phyloP scores from a whole-genome alignment of 306 rosid genomes.

The Lotus japonicus region DNA sequence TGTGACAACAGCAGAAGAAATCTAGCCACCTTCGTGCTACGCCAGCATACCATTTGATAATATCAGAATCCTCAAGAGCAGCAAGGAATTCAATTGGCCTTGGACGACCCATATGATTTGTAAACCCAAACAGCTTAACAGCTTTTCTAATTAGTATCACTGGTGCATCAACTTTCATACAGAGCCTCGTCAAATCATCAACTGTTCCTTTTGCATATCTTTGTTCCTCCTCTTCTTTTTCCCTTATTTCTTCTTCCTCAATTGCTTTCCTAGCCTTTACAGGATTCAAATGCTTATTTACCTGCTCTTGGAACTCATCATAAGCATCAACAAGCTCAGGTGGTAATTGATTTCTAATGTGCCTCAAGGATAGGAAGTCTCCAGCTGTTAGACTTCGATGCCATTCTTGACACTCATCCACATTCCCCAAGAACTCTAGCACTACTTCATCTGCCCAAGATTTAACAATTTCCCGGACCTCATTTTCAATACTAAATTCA shows the following conservation, averaged over 20 bases:
- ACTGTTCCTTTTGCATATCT: conserved; percentile 59
- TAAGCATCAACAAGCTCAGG: conserved; percentile 64
- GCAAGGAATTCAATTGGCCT: conserved; percentile 57
- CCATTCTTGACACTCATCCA: conserved; percentile 76
- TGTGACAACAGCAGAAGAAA: conserved; percentile 79
- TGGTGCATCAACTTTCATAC: conserved; percentile 84
- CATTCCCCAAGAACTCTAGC: conserved; percentile 46
- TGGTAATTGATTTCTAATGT: conserved; percentile 73
- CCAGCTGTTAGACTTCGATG: conserved; percentile 57
- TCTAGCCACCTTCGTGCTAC: conserved; percentile 86
- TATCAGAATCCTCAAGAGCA: conserved; percentile 73
- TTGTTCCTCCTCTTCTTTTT: conserved; percentile 56
- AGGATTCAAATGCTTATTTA: conserved; percentile 71
- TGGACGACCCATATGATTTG: conserved; percentile 87
- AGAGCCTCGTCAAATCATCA: conserved; percentile 75
- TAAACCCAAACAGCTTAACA: conserved; percentile 73
- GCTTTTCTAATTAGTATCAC: conserved; percentile 58
- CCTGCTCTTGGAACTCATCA: conserved; percentile 77
- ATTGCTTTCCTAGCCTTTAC: conserved; percentile 41
- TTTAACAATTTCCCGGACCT: conserved; percentile 52
- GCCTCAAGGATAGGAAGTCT: conserved; percentile 62
- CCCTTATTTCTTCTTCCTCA: conserved; percentile 60
- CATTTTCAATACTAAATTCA: conserved; percentile 56
- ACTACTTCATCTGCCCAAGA: conserved; percentile 74
- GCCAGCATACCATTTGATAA: conserved; percentile 86